Conservation (phyloP, 2,329 filamentous ascomycete species). For the Leptographium procerum region DNA sequence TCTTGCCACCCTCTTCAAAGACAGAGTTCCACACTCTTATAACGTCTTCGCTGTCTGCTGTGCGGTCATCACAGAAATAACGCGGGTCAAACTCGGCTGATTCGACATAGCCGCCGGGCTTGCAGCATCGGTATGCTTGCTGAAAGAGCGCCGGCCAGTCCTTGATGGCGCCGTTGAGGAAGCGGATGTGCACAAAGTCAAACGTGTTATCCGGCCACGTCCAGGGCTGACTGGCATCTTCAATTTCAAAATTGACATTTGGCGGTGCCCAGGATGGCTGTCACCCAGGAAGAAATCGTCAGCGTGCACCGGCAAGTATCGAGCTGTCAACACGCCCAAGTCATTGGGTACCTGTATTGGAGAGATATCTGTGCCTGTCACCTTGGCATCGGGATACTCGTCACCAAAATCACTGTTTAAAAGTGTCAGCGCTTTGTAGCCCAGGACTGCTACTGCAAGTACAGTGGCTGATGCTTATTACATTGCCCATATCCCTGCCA, state of each 20-base stretch:
- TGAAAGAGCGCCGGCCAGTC: conserved; percentile 28
- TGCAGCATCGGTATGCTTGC: conserved; percentile 32
- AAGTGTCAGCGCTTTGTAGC: too few relatives aligned
- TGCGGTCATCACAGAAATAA: conserved; percentile 31
- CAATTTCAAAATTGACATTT: conserved; percentile 50
- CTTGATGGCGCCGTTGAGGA: conserved; percentile 30
- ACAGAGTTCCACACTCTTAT: not conserved
- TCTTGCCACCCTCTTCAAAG: conserved; percentile 3
- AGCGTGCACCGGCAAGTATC: too few relatives aligned
- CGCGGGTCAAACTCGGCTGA: conserved; percentile 29
- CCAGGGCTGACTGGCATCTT: conserved; percentile 38
- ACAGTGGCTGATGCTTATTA: too few relatives aligned
- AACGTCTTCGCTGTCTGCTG: conserved; percentile 16
- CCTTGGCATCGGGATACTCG: conserved; percentile 29
- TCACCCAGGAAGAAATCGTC: too few relatives aligned
- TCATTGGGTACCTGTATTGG: conserved; percentile 21
- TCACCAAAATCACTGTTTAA: conserved; percentile 34
- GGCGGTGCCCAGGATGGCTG: conserved; percentile 44
- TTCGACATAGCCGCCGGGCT: conserved; percentile 39
- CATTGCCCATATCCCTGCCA: too few relatives aligned
- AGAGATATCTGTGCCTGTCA: conserved; percentile 43
- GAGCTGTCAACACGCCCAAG: too few relatives aligned
- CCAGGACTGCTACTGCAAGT: too few relatives aligned
- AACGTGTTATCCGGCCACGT: conserved; percentile 32
- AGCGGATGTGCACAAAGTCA: conserved; percentile 37